Evolutionary conservation across 169 alveolate species (phyloP).

Genomic region (Eimeria acervulina): DNA sequence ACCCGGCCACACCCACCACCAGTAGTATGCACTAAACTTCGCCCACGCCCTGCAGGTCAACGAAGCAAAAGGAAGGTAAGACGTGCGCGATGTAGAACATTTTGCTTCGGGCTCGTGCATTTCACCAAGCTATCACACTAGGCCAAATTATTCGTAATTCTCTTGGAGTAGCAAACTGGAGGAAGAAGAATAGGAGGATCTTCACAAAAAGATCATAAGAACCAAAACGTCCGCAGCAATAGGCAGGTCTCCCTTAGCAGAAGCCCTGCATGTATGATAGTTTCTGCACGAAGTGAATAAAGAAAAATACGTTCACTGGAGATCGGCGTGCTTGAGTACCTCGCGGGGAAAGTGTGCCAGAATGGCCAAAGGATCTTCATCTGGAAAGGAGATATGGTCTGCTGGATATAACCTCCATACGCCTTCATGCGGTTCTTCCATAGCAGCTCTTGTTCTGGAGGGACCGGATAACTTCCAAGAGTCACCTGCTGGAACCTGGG

Average conservation of each 20-base stretch:
- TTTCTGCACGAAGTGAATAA: background rate
- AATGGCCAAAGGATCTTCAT: constrained; percentile 91
- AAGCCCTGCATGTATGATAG: background rate
- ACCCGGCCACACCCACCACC: constrained; percentile 86
- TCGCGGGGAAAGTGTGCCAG: constrained; percentile 92
- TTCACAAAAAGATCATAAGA: background rate
- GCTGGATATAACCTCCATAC: constrained; percentile 93
- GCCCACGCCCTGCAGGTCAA: constrained; percentile 81
- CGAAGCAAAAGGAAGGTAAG: background rate
- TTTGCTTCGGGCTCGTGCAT: background rate
- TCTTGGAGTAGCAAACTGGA: background rate
- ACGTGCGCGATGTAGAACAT: background rate
- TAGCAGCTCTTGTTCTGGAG: constrained; percentile 93
- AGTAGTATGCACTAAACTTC: constrained; percentile 78
- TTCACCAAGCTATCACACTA: background rate
- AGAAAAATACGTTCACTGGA: background rate
- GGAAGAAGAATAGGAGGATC: background rate
- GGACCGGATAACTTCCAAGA: constrained; percentile 92
- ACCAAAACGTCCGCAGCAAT: background rate
- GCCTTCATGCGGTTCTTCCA: constrained; percentile 93
- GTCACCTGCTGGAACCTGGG: constrained; percentile 91
- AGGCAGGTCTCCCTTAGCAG: background rate
- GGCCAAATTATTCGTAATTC: background rate
- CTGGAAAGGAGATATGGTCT: constrained; percentile 93
- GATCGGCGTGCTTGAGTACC: constrained; percentile 84